Base-by-base conservation (phyloP, 768 basidiomycete species). In the Macrolepiota albuminosa region DNA sequence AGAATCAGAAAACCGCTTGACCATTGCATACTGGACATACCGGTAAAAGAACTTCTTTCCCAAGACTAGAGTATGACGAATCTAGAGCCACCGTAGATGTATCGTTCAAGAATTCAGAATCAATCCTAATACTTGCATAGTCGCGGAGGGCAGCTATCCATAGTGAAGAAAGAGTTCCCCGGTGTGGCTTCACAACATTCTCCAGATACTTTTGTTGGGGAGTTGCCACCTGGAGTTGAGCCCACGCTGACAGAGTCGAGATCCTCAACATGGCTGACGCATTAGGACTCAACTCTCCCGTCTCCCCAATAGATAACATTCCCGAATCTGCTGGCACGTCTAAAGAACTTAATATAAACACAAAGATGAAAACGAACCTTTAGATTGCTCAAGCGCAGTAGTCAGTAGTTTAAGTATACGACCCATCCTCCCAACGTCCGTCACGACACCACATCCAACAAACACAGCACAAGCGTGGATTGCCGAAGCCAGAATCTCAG, bases 231-330 rank as follows among this genome's bases (percentile, higher is more conserved):
- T 93, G 85, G 16, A 99, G 78, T 69, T 96, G 89, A 7, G 95
- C 95, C 96, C 96, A 99, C 1, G 95, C 96, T 1, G 94, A 91
- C 40, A 98, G 76, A 1, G 92, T 91, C 1, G 95, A 94, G 29
- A 98, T 90, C 56, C 93, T 84, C 52, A 99, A 75, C 92, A 97
- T 96, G 42, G 94, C 89, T 0, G 94, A 91, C 3, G 95, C 96
- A 66, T 98, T 98, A 4, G 95, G 91, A 61, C 93, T 92, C 11
- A 95, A 78, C 68, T 96, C 88, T 18, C 85, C 85, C 0, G 91
- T 84, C 61, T 93, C 92, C 1, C 96, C 96, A 21, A 97, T 80
- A 7, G 91, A 88, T 4, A 93, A 72, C 79, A 88, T 91, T 2
- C 89, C 90, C 6, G 89, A 84, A 59, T 89, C 95, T 97, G 66